Percentiles rank a stretch among this genome's conserved stretches.
Conservation (phyloP, 495 filamentous ascomycete genomes). For the Lophiostoma macrostomum region DNA sequence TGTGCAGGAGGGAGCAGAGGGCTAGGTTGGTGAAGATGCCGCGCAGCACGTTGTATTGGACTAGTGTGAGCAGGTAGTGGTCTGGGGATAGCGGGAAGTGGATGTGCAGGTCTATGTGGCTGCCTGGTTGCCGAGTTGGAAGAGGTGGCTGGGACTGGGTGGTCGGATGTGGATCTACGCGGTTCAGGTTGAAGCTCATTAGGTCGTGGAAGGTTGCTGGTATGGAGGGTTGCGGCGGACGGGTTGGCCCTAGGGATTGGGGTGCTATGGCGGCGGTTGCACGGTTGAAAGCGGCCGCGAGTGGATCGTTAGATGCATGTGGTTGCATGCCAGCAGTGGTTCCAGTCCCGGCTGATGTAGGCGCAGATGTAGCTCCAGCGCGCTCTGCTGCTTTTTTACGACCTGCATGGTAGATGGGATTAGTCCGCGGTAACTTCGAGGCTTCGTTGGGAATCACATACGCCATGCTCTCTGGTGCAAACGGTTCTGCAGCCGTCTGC, state of each 20-base stretch:
- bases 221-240: neutral
- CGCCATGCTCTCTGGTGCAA: conserved; percentile 13
- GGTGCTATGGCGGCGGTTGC: neutral
- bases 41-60: conserved; percentile 43
- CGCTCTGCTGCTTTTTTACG: neutral
- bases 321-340: too few relatives aligned
- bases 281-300: neutral
- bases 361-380: too few relatives aligned
- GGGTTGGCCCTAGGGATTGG: neutral
- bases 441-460: neutral
- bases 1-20: conserved; percentile 30
- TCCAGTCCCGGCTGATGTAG: too few relatives aligned
- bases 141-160: conserved; percentile 7
- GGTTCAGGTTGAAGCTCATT: conserved; percentile 18
- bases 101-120: conserved; percentile 8
- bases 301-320: too few relatives aligned
- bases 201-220: neutral
- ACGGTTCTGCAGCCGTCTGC: conserved; percentile 10
- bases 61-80: conserved; percentile 29
- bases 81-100: conserved; percentile 40
- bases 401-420: neutral
- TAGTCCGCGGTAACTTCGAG: neutral
- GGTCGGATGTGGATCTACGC: conserved; percentile 25
- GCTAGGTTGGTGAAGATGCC: conserved; percentile 39
- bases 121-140: neutral